Conservation (phyloP, 2,329 filamentous ascomycete genomes). For the Talaromyces sp. region DNA sequence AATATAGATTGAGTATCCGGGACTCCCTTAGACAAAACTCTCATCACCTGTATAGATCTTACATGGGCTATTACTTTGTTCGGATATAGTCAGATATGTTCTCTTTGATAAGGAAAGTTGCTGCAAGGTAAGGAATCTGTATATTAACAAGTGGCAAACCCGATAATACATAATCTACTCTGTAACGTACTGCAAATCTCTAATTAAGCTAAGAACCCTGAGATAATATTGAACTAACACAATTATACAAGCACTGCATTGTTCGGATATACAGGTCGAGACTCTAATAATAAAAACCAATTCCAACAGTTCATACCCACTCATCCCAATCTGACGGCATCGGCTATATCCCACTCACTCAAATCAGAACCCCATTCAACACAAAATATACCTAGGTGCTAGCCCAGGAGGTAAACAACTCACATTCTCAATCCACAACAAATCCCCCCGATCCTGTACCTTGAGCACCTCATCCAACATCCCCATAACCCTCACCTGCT, state of each 20-base stretch:
- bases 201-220: not conserved
- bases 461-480: slow-evolving; percentile 12
- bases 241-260: not conserved
- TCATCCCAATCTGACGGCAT: not conserved
- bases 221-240: not conserved
- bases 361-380: not conserved
- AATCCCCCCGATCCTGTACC: not conserved
- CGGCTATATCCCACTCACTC: not conserved
- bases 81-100: no score
- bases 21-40: no score
- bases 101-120: no score
- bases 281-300: slow-evolving; percentile 25
- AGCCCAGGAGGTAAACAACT: not conserved
- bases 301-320: not conserved
- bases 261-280: not conserved
- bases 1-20: no score
- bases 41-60: no score
- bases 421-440: slow-evolving; percentile 13
- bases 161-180: no score
- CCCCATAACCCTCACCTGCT: slow-evolving; percentile 2
- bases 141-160: no score
- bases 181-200: not conserved
- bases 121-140: no score
- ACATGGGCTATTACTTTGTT: no score
- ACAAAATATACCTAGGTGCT: not conserved